These are phyloP conservation scores for Penicillium samsonianum DNA, from an alignment of 495 filamentous ascomycete genomes.

Conservation along the genomic window DNA sequence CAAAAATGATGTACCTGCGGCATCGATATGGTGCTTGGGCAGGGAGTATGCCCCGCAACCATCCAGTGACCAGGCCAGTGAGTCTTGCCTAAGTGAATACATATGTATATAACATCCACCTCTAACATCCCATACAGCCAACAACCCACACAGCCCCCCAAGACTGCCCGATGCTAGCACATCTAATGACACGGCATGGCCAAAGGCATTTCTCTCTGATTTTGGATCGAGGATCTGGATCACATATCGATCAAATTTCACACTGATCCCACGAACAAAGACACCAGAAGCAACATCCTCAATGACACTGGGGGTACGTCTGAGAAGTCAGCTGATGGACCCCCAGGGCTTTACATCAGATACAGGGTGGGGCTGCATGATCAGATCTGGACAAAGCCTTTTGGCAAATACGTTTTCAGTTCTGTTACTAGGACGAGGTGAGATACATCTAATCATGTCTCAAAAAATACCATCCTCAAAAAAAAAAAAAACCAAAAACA, in stretches of 20 bases:
- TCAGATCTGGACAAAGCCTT: slow-evolving; percentile 90
- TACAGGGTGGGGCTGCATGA: slow-evolving; percentile 99
- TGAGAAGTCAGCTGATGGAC: slow-evolving; percentile 79
- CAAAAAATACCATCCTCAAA: background rate
- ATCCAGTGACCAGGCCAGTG: slow-evolving; percentile 25
- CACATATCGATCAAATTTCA: slow-evolving; percentile 90
- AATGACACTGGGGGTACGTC: slow-evolving; percentile 81
- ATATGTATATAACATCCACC: background rate
- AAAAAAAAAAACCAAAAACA: background rate
- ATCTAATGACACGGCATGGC: slow-evolving; percentile 60
- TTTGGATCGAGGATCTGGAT: slow-evolving; percentile 96
- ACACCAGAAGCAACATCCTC: slow-evolving; percentile 66
- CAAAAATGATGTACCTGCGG: slow-evolving; percentile 69
- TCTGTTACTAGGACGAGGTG: slow-evolving; percentile 76
- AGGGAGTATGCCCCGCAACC: slow-evolving; percentile 57
- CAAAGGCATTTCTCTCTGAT: slow-evolving; percentile 81
- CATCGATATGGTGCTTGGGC: slow-evolving; percentile 88
- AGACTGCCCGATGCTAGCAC: slow-evolving; percentile 7
- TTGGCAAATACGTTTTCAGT: slow-evolving; percentile 80
- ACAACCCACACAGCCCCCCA: background rate
- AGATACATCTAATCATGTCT: background rate
- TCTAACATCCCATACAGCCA: slow-evolving; percentile 6
- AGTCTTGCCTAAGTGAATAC: background rate
- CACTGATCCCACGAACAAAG: slow-evolving; percentile 75
- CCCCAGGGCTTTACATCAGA: slow-evolving; percentile 87